Percentiles rank a stretch among this genome's conserved stretches.
Conservation (phyloP, 176 grass and related monocot species). For the Triticum timopheevii region DNA sequence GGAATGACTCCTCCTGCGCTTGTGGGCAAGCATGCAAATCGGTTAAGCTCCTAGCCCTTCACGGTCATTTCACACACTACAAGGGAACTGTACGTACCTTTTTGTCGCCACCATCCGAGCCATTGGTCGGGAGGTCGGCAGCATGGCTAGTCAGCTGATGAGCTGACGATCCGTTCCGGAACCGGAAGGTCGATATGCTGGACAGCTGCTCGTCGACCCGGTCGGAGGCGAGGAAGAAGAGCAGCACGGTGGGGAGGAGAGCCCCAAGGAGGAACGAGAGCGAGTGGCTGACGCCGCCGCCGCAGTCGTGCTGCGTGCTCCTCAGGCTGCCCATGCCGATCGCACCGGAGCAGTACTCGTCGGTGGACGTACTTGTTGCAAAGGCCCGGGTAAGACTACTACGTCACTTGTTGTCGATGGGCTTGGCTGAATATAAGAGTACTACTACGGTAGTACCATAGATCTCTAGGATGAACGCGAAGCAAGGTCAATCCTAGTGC, state of each 20-base stretch:
- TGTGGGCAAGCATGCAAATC: no score
- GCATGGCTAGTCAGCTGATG: neutral
- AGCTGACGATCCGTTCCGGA: neutral
- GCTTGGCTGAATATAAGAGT: no score
- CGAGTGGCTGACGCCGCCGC: neutral
- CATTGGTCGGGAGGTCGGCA: neutral
- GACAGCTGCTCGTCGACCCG: neutral
- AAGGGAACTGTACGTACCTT: neutral
- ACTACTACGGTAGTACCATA: no score
- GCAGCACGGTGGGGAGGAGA: neutral
- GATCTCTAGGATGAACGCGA: no score
- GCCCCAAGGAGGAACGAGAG: constrained; percentile 12
- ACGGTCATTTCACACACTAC: no score
- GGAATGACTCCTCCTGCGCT: neutral
- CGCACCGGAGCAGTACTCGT: neutral
- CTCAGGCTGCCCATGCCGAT: neutral
- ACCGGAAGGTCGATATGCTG: neutral
- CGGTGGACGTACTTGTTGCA: neutral
- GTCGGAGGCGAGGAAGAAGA: constrained; percentile 9
- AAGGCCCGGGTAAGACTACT: no score
- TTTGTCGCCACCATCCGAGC: neutral
- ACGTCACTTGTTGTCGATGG: no score
- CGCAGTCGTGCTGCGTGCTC: neutral
- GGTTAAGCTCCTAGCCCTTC: no score
- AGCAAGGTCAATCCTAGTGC: no score